phyloP scores from a whole-genome alignment of 352 stramenopile genomes.

The Pythium aquatile region DNA sequence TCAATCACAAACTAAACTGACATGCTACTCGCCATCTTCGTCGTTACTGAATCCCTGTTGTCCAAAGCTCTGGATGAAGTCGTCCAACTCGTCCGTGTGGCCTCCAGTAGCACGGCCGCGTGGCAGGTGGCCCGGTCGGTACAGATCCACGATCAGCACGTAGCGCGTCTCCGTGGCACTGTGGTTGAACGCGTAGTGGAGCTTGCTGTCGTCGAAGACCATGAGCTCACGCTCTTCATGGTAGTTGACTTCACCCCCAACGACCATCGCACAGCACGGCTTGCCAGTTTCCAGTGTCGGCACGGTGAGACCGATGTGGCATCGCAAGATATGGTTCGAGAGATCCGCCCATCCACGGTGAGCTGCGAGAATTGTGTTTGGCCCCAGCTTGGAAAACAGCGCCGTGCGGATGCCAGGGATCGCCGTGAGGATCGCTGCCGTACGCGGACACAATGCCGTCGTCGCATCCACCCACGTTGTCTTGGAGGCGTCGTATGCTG shows the following conservation, averaged over 20 bases:
- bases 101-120: conserved; percentile 74
- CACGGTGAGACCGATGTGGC: conserved; percentile 72
- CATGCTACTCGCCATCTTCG: conserved; percentile 6
- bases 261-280: conserved; percentile 74
- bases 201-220: conserved; percentile 92
- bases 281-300: conserved; percentile 52
- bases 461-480: conserved; percentile 80
- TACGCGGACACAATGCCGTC: conserved; percentile 77
- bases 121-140: conserved; percentile 77
- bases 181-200: conserved; percentile 87
- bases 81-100: conserved; percentile 87
- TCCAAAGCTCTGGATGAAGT: conserved; percentile 85
- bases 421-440: conserved; percentile 56
- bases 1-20: neutral
- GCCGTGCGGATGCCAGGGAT: conserved; percentile 79
- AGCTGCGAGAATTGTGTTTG: conserved; percentile 64
- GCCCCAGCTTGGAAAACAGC: conserved; percentile 89
- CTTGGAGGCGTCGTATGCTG: conserved; percentile 80
- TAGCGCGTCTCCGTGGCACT: conserved; percentile 60
- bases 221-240: conserved; percentile 80
- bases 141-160: conserved; percentile 89
- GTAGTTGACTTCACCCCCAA: conserved; percentile 62
- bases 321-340: conserved; percentile 87
- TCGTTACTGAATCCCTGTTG: conserved; percentile 38
- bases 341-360: conserved; percentile 88